Base-by-base conservation (phyloP, 2,329 filamentous ascomycete genomes). In the Verticillium longisporum region DNA sequence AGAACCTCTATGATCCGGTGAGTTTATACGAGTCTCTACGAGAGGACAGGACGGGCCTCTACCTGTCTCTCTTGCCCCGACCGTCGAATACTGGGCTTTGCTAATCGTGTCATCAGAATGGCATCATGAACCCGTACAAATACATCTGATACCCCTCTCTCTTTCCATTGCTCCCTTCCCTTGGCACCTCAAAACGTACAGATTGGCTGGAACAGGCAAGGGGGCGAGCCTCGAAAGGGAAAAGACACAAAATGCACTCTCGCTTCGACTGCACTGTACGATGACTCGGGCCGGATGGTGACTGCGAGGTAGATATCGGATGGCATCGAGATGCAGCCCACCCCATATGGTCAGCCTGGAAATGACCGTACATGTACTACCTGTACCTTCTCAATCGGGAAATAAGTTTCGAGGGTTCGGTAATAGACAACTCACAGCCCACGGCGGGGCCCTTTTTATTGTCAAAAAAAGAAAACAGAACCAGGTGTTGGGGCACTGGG, bases 121-220 rank as follows among this genome's bases (percentile, higher is more conserved):
- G 92, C 56, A 98, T 98, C 76, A 96, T 98, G 92, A 98, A 97
- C 77, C 94, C 94, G 0, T 98, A 98, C 81, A 98, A 98, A 78
- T 98, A 97, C 74, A 89, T 98, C 66, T 88, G 76, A 70, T 59
- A 31, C n/a, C n/a, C n/a, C n/a, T n/a, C n/a, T n/a, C n/a, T n/a
- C n/a, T n/a, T n/a, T n/a, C n/a, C 14, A 37, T 37, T 10, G 36
- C 36, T 10, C 37, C 4, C 2, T 15, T 15, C 10, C 13, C 37
- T 15, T 38, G 37, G 37, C 37, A 38, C 14, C 38, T 15, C 38
- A 45, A 15, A 45, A n/a, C 13, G 34, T 9, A 36, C 5, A 36
- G 13, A 13, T 36, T 36, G 34, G 34, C 34, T 36, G 5, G 34
- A 36, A 10, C 7, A 36, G 34, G 34, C 34, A 36, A 36, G 34